phyloP scores from a whole-genome alignment of 176 grass and related monocot species.

The Echinochloa phyllopogon region DNA sequence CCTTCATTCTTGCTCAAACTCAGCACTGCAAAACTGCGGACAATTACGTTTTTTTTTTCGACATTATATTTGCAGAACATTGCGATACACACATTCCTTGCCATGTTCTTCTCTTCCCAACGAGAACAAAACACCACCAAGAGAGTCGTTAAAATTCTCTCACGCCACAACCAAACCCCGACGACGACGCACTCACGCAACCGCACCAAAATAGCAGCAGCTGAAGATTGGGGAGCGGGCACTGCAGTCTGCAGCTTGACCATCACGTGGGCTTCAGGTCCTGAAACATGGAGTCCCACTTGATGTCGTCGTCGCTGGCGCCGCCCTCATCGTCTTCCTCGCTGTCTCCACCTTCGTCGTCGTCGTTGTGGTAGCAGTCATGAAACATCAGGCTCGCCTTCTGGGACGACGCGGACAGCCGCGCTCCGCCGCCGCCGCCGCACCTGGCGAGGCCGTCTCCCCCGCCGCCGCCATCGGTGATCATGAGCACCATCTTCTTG shows the following conservation, averaged over 20 bases:
- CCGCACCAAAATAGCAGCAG: background rate
- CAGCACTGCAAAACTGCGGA: background rate
- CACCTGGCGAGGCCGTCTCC: background rate
- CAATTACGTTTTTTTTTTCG: background rate
- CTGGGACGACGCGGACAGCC: conserved; percentile 39
- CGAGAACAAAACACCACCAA: background rate
- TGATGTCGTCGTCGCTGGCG: conserved; percentile 31
- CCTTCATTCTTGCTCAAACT: background rate
- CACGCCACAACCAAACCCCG: background rate
- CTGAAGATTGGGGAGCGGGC: background rate
- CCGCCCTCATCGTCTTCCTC: background rate
- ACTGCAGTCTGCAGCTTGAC: background rate
- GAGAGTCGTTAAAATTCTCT: conserved; percentile 46
- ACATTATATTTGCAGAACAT: conserved; percentile 32
- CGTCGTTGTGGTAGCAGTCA: conserved; percentile 36
- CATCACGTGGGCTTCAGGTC: conserved; percentile 63
- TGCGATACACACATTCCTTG: background rate
- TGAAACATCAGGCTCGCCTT: conserved; percentile 64
- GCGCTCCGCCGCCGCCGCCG: background rate
- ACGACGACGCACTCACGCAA: background rate
- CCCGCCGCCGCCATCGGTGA: conserved; percentile 46
- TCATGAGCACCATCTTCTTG: conserved; percentile 75
- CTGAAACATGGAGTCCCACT: conserved; percentile 75
- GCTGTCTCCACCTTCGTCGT: background rate
- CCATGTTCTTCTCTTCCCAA: background rate